phyloP scores from a whole-genome alignment of 2,329 filamentous ascomycete species.

The Annulohypoxylon truncatum region DNA sequence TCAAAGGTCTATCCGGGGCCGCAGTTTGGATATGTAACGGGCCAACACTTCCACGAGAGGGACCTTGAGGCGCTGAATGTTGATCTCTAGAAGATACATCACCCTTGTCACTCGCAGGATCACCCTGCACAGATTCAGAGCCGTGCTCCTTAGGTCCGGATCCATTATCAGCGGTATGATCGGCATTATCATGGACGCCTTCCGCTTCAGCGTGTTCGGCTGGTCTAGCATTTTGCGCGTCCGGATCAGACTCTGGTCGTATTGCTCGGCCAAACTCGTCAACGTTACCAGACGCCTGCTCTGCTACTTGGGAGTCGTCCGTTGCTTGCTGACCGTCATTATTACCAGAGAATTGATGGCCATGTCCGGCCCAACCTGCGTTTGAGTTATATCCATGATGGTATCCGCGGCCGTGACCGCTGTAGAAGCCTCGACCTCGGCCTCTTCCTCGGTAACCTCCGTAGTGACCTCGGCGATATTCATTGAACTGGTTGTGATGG shows the following conservation, averaged over 20 bases:
- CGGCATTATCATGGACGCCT: conserved; percentile 42
- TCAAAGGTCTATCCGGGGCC: conserved; percentile 65
- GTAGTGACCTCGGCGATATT: conserved; percentile 77
- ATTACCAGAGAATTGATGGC: conserved; percentile 38
- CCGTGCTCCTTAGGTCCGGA: conserved; percentile 44
- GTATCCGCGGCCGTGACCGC: conserved; percentile 67
- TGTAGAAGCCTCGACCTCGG: conserved; percentile 67
- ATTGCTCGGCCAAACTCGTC: conserved; percentile 57
- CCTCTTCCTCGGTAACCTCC: conserved; percentile 73
- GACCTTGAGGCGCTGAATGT: conserved; percentile 44
- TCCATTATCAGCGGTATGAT: conserved; percentile 37
- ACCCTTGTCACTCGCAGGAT: conserved; percentile 48
- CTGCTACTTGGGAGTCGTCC: conserved; percentile 40
- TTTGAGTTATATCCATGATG: conserved; percentile 57
- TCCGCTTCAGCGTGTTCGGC: conserved; percentile 37
- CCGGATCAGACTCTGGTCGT: conserved; percentile 44
- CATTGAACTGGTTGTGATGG: conserved; percentile 80
- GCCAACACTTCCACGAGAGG: conserved; percentile 40
- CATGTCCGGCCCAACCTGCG: conserved; percentile 45
- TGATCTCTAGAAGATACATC: conserved; percentile 51
- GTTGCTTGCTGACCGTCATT: conserved; percentile 38
- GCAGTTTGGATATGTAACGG: conserved; percentile 41
- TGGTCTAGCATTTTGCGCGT: conserved; percentile 43
- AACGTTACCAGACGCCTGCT: conserved; percentile 47
- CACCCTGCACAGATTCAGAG: conserved; percentile 44